These are phyloP conservation scores for Phytophthora syringae DNA, from an alignment of 352 stramenopile species.

Conservation along the genomic window DNA sequence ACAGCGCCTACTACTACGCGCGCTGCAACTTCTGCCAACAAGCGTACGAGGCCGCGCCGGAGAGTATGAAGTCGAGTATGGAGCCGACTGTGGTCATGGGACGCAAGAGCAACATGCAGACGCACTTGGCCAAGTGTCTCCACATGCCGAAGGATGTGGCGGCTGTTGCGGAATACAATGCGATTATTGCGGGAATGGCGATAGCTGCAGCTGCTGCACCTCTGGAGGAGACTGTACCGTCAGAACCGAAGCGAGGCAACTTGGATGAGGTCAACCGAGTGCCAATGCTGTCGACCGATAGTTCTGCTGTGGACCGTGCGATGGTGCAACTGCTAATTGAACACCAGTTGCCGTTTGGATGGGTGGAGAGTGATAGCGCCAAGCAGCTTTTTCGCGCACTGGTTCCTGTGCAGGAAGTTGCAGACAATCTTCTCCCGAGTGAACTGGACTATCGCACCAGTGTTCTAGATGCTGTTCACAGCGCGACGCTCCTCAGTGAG, in stretches of 20 bases:
- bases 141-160: constrained; percentile 67
- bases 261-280: constrained; percentile 9
- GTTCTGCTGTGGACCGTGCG: constrained; percentile 32
- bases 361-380: constrained; percentile 56
- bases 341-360: constrained; percentile 71
- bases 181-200: neutral
- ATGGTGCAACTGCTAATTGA: constrained; percentile 72
- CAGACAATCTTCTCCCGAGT: constrained; percentile 36
- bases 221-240: constrained; percentile 12
- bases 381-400: constrained; percentile 56
- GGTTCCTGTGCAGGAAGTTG: constrained; percentile 15
- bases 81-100: constrained; percentile 69
- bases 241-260: constrained; percentile 29
- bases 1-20: constrained; percentile 78
- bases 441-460: constrained; percentile 45
- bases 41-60: constrained; percentile 58
- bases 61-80: constrained; percentile 56
- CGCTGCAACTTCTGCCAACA: constrained; percentile 85
- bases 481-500: constrained; percentile 37
- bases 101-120: constrained; percentile 87
- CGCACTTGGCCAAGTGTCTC: constrained; percentile 77
- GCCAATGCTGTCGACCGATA: constrained; percentile 10
- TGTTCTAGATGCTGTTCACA: constrained; percentile 50
- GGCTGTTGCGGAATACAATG: constrained; percentile 27
- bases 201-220: neutral